These are phyloP conservation scores for Diospyros lotus DNA, from an alignment of 148 eudicot genomes.

Conservation along the genomic window DNA sequence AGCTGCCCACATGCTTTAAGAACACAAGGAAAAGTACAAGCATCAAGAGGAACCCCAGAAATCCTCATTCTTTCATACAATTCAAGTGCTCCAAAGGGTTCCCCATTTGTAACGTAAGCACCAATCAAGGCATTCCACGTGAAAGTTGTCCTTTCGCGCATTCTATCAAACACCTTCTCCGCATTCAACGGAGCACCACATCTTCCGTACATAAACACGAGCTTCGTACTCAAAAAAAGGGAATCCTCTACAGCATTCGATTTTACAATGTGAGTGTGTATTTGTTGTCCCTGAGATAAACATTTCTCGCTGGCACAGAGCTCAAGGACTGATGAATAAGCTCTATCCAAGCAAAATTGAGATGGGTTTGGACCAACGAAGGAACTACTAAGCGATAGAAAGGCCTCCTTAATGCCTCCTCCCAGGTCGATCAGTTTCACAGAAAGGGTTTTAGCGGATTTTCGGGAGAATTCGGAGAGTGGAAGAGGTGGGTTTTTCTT, in stretches of 20 bases:
- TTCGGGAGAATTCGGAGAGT: conserved; percentile 20
- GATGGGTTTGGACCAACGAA: conserved; percentile 13
- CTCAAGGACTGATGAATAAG: conserved; percentile 59
- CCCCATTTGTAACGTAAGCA: conserved; percentile 57
- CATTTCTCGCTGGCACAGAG: conserved; percentile 55
- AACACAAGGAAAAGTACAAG: conserved; percentile 58
- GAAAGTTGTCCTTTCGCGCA: conserved; percentile 13
- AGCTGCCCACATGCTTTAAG: conserved; percentile 66
- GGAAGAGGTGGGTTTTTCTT: conserved; percentile 1
- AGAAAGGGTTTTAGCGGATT: conserved; percentile 24
- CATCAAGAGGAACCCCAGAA: conserved; percentile 45
- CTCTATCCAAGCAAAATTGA: conserved; percentile 43
- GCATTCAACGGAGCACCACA: conserved; percentile 59
- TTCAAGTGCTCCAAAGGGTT: conserved; percentile 43
- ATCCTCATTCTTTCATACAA: conserved; percentile 54
- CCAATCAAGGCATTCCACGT: conserved; percentile 95
- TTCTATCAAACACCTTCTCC: conserved; percentile 50
- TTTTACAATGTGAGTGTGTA: conserved; percentile 52
- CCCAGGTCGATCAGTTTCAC: conserved; percentile 34
- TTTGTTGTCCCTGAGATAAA: conserved; percentile 39
- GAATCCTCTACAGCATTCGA: conserved; percentile 7
- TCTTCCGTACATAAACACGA: conserved; percentile 74
- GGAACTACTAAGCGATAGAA: conserved; percentile 35
- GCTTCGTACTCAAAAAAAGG: conserved; percentile 16
- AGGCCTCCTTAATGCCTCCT: conserved; percentile 37